Evolutionary conservation across 805 yeast species (phyloP), one percentile per base, ranked within the genome.

Genomic region (Kregervanrija pseudodelftensis): DNA sequence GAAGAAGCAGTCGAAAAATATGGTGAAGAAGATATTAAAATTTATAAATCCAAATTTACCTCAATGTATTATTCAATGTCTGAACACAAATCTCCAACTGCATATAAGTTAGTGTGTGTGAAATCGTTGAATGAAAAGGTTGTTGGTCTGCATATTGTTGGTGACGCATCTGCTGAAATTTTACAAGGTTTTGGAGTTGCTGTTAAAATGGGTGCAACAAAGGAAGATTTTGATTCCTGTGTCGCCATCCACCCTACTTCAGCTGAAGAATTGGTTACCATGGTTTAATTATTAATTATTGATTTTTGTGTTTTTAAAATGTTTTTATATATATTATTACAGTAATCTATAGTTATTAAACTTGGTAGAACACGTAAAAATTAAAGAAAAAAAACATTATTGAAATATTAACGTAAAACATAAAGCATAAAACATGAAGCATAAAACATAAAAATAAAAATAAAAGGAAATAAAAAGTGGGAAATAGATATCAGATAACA

Each of bases 171-270:
- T 42, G 80, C 95, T 31, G 99, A 93, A 67, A 90, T 93, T 47
- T 74, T 93, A 57, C 99, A 93, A 73, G 99, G 99, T 34, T 93
- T 93, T 59, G 99, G 98, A 48, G 99, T 90, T 44, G 99, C 99
- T 41, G 71, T 93, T 52, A 90, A 90, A 70, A 93, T 93, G 99
- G 99, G 99, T 32, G 99, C 99, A 36, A 93, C 99, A 33, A 93
- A 93, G 73, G 79, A 78, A 39, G 97, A 93, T 65, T 93, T 93
- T 53, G 99, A 93, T 68, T 80, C 71, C 64, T 86, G 95, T 70
- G 98, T 93, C 37, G 99, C 99, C 33, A 93, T 93, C 61, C 99
- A 93, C 64, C 99, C 99, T 51, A 93, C 99, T 2, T 80, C 95
- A 53, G 99, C 99, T 36, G 99, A 93, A 71, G 99, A 93, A 70